Conservation (phyloP, 2,329 filamentous ascomycete species). For the Xylariaceae sp. region DNA sequence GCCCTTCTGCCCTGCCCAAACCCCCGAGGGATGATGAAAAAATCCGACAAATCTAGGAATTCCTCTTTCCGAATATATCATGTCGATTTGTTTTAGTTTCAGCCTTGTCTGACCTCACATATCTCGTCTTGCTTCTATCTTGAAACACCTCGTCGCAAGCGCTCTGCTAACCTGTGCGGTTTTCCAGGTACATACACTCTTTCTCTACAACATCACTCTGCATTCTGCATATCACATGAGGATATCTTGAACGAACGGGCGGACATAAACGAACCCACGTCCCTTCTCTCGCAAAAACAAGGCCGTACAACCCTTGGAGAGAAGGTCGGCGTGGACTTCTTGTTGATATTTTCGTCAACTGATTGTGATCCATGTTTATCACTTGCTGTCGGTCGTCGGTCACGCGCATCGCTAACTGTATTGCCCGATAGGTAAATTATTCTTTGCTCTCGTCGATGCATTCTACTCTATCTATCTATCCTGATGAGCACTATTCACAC, state of each 20-base stretch:
- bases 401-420: conserved; percentile 27
- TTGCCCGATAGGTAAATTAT: conserved; percentile 27
- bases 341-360: conserved; percentile 63
- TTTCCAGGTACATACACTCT: conserved; percentile 38
- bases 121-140: conserved; percentile 19
- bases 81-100: conserved; percentile 63
- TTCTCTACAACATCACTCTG: conserved; percentile 16
- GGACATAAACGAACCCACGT: conserved; percentile 58
- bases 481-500: conserved; percentile 39
- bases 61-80: conserved; percentile 62
- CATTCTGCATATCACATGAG: conserved; percentile 40
- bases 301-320: conserved; percentile 59
- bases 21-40: conserved; percentile 51
- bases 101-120: conserved; percentile 59
- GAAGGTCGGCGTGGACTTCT: conserved; percentile 46
- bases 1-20: not conserved
- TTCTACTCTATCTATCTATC: conserved; percentile 7
- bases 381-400: conserved; percentile 6
- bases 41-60: conserved; percentile 56
- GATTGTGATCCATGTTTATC: conserved; percentile 38
- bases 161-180: conserved; percentile 19
- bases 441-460: not conserved
- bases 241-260: conserved; percentile 66
- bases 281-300: conserved; percentile 47
- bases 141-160: conserved; percentile 3